Evolutionary conservation across 1,284 basidiomycete genomes (phyloP).

Genomic region (Pascua sp.): DNA sequence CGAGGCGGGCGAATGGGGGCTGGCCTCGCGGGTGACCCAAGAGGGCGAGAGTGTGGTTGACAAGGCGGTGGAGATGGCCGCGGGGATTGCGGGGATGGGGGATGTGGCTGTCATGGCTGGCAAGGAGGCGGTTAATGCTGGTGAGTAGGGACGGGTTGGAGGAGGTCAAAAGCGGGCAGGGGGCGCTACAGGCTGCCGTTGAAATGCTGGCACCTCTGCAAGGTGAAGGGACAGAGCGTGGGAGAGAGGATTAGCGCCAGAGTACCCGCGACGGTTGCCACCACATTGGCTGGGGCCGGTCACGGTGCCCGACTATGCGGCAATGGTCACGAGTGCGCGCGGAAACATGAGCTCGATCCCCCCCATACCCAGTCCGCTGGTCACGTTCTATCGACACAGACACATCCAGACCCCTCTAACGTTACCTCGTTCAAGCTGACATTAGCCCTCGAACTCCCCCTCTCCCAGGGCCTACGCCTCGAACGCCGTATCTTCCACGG

Average conservation of each 20-base stretch:
- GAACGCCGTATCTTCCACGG: conserved; percentile 89
- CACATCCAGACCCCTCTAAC: no score
- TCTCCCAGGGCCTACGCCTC: conserved; percentile 77
- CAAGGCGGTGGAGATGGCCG: conserved; percentile 79
- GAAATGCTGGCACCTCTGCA: no score
- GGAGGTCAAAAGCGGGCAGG: neutral
- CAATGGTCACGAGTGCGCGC: no score
- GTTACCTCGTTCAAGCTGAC: neutral
- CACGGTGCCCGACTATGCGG: no score
- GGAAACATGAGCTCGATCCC: neutral
- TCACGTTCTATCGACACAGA: conserved; percentile 9
- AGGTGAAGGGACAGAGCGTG: no score
- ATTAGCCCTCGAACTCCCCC: conserved; percentile 72
- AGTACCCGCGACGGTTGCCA: no score
- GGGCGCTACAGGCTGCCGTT: no score
- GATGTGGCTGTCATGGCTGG: conserved; percentile 79
- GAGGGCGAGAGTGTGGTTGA: conserved; percentile 77
- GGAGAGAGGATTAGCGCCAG: no score
- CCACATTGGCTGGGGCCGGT: no score
- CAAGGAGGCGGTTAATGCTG: conserved; percentile 91
- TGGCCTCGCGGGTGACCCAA: conserved; percentile 74
- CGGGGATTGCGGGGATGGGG: conserved; percentile 76
- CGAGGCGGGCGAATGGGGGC: conserved; percentile 79
- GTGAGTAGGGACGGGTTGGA: conserved; percentile 54
- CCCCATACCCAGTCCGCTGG: neutral